Conservation (phyloP, 139 green algal genomes). For the Chlorella sp. region DNA sequence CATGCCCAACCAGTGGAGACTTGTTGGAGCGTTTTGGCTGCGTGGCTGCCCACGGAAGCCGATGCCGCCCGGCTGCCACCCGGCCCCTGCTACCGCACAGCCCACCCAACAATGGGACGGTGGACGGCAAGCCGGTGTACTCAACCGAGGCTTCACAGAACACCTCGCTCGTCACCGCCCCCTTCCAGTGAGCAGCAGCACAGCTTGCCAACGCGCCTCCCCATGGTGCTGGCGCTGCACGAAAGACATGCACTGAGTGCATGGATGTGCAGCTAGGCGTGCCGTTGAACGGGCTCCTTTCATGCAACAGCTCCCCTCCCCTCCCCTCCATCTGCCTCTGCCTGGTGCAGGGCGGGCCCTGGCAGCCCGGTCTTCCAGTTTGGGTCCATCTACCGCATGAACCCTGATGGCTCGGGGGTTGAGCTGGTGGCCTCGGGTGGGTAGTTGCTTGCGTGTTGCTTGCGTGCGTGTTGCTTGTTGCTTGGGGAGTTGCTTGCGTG, state of each 20-base stretch:
- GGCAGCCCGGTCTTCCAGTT: not conserved
- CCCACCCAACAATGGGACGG: conserved; percentile 20
- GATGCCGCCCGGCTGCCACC: too few relatives aligned
- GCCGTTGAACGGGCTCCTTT: too few relatives aligned
- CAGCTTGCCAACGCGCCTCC: too few relatives aligned
- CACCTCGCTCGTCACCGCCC: not conserved
- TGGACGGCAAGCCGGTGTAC: conserved; percentile 15
- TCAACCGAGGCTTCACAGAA: not conserved
- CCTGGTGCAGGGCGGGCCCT: not conserved
- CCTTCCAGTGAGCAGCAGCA: not conserved
- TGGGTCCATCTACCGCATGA: not conserved
- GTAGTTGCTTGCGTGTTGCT: too few relatives aligned
- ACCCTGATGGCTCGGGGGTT: not conserved
- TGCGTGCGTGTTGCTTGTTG: not conserved
- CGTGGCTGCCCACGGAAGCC: too few relatives aligned
- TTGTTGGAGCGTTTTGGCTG: too few relatives aligned
- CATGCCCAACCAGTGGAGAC: too few relatives aligned
- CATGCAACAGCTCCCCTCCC: too few relatives aligned
- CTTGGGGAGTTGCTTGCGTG: not conserved
- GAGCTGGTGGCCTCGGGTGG: not conserved
- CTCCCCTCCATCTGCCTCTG: not conserved
- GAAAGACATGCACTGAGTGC: too few relatives aligned
- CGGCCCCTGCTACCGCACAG: too few relatives aligned
- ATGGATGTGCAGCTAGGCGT: too few relatives aligned
- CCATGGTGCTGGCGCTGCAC: too few relatives aligned